These are phyloP conservation scores for Yamadazyma songkhlaensis DNA, from an alignment of 1,139 yeast species.

Conservation along the genomic window DNA sequence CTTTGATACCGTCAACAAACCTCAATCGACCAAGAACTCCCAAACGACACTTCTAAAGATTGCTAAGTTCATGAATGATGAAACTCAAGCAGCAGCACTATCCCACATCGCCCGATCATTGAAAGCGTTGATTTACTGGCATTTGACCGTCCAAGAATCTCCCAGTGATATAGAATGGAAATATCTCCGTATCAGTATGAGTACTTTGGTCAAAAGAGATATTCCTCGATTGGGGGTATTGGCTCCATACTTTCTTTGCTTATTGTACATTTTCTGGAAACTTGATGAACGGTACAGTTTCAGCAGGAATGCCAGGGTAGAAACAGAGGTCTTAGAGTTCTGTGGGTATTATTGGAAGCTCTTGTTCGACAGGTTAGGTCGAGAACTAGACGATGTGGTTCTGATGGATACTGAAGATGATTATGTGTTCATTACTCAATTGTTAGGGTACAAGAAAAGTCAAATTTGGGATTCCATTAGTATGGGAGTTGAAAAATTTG, in stretches of 20 bases:
- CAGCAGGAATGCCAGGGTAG: background rate
- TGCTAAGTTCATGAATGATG: slow-evolving; percentile 13
- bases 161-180: slow-evolving; percentile 17
- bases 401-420: slow-evolving; percentile 5
- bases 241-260: slow-evolving; percentile 20
- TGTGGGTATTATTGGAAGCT: slow-evolving; percentile 11
- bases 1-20: slow-evolving; percentile 26
- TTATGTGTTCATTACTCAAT: slow-evolving; percentile 7
- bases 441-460: slow-evolving; percentile 7
- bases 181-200: slow-evolving; percentile 11
- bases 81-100: background rate
- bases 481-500: background rate
- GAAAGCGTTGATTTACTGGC: slow-evolving; percentile 30
- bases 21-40: slow-evolving; percentile 16
- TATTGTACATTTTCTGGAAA: slow-evolving; percentile 17
- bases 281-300: slow-evolving; percentile 8
- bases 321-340: slow-evolving; percentile 5
- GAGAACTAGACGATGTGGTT: slow-evolving; percentile 6
- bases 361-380: slow-evolving; percentile 7
- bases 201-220: slow-evolving; percentile 9
- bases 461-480: slow-evolving; percentile 10
- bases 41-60: slow-evolving; percentile 18
- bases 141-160: slow-evolving; percentile 27
- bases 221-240: slow-evolving; percentile 6
- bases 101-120: slow-evolving; percentile 20